These are phyloP conservation scores for Cytospora chrysosperma DNA, from an alignment of 2,329 filamentous ascomycete genomes.

Conservation along the genomic window DNA sequence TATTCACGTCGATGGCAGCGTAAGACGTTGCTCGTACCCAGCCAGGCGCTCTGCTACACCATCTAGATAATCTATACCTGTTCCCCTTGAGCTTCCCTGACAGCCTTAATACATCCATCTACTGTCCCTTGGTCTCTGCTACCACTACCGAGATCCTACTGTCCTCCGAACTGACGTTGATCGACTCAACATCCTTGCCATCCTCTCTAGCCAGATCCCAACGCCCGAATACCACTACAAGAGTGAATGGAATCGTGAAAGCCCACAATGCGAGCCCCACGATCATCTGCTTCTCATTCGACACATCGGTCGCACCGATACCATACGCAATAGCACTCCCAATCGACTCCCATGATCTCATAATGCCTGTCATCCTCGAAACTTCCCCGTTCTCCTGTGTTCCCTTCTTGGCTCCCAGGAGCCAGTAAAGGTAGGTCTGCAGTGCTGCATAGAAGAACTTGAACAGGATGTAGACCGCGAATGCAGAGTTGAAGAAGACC, in stretches of 20 bases:
- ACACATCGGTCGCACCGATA: conserved; percentile 33
- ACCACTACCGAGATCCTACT: not conserved
- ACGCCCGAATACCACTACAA: conserved; percentile 4
- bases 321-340: conserved; percentile 35
- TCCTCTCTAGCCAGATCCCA: not conserved
- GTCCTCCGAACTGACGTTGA: not conserved
- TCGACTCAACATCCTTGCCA: not conserved
- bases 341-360: conserved; percentile 35
- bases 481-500: conserved; percentile 14
- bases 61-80: no score
- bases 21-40: no score
- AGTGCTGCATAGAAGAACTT: conserved; percentile 30
- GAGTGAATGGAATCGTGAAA: conserved; percentile 27
- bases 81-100: no score
- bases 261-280: conserved; percentile 33
- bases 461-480: conserved; percentile 28
- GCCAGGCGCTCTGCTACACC: no score
- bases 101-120: conserved; percentile 24
- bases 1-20: no score
- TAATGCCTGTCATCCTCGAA: conserved; percentile 33
- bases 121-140: conserved; percentile 30
- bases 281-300: conserved; percentile 34
- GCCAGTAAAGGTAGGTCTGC: conserved; percentile 30
- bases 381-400: conserved; percentile 34
- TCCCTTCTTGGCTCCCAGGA: conserved; percentile 30